Evolutionary conservation across 2,329 filamentous ascomycete genomes (phyloP).

Genomic region (Trichoderma koningii): DNA sequence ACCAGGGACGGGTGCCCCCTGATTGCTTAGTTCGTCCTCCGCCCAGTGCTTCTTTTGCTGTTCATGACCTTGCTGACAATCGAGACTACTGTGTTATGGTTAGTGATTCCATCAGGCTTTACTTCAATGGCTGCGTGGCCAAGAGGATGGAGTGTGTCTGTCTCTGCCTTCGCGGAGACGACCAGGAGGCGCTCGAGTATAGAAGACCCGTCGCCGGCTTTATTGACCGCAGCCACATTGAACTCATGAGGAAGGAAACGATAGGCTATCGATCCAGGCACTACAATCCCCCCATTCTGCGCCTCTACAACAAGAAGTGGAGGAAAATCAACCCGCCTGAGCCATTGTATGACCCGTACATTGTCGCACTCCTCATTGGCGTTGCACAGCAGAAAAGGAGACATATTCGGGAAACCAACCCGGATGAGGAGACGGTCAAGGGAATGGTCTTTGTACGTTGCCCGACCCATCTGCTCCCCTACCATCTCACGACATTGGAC

Average conservation of each 20-base stretch:
- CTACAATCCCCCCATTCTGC: not conserved
- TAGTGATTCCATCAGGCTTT: not conserved
- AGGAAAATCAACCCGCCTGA: not conserved
- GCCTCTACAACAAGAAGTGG: slow-evolving; percentile 10
- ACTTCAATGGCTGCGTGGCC: not conserved
- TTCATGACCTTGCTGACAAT: not conserved
- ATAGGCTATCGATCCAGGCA: not conserved
- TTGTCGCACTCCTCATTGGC: slow-evolving; percentile 10
- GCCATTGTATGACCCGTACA: slow-evolving; percentile 12
- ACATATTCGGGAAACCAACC: not conserved
- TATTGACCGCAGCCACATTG: slow-evolving; percentile 9
- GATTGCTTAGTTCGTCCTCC: not conserved
- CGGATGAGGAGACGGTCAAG: not conserved
- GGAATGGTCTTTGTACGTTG: not conserved
- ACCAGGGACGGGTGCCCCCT: not conserved
- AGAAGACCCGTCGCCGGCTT: slow-evolving; percentile 1
- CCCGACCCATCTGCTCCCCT: not conserved
- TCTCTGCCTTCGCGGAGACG: no score
- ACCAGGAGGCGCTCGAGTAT: not conserved
- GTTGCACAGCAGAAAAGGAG: slow-evolving; percentile 5
- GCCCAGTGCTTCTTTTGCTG: not conserved
- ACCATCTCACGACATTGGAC: not conserved
- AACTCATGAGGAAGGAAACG: not conserved
- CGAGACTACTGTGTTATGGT: no score
- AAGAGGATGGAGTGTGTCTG: not conserved